Evolutionary conservation across 306 rosid species (phyloP).

Genomic region (Vigna nakashimae): DNA sequence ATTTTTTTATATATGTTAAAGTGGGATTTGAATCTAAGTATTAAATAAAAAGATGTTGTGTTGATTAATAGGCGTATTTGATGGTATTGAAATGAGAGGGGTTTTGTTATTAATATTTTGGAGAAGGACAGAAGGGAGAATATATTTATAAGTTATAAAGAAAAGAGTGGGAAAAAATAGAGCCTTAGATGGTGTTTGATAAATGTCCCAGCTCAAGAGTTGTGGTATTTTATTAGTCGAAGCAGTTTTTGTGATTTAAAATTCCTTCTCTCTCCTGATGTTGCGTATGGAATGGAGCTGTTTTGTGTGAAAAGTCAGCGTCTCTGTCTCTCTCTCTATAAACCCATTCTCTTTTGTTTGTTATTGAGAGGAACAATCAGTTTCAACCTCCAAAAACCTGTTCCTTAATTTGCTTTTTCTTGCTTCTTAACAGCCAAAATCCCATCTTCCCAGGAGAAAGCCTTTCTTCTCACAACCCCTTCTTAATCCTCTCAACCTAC

Average conservation of each 20-base stretch:
- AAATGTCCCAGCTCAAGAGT: not conserved
- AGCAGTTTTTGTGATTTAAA: conserved; percentile 15
- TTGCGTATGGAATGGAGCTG: conserved; percentile 71
- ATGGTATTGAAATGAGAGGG: not conserved
- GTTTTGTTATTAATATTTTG: not conserved
- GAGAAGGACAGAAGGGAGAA: not conserved
- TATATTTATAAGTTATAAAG: not conserved
- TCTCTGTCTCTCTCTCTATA: conserved; percentile 53
- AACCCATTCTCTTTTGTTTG: conserved; percentile 51
- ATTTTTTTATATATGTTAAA: not conserved
- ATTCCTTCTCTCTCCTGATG: conserved; percentile 39
- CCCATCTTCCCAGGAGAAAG: conserved; percentile 40
- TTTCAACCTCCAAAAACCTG: conserved; percentile 52
- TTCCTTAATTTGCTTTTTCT: conserved; percentile 48
- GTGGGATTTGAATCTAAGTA: too few relatives aligned
- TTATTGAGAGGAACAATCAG: conserved; percentile 49
- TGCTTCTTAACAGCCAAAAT: conserved; percentile 48
- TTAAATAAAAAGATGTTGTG: too few relatives aligned
- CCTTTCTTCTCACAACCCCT: not conserved
- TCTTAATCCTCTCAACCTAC: not conserved
- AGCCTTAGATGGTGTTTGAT: conserved; percentile 36
- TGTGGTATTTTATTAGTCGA: conserved; percentile 34
- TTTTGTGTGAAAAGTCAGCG: conserved; percentile 89
- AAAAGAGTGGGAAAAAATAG: conserved; percentile 15
- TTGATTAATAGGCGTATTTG: too few relatives aligned